Percentiles rank a stretch among this genome's conserved stretches.
These are phyloP conservation scores for Penicillium daleae DNA, from an alignment of 495 filamentous ascomycete genomes.

Conservation along the genomic window DNA sequence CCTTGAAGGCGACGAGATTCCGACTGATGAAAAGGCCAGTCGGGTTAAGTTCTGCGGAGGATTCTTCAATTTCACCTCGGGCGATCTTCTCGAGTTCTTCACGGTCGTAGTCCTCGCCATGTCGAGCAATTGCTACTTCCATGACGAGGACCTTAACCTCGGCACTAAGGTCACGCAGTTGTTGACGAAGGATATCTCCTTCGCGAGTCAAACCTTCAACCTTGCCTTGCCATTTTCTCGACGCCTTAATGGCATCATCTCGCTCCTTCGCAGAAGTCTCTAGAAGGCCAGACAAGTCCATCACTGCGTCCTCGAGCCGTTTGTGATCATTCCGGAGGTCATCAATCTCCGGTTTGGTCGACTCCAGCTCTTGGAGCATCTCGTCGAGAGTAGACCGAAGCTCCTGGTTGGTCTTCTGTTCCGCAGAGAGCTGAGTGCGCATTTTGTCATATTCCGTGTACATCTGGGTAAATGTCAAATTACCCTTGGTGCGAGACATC, in stretches of 20 bases:
- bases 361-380: constrained; percentile 67
- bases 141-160: constrained; percentile 88
- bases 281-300: constrained; percentile 75
- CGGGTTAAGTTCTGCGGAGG: constrained; percentile 63
- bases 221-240: constrained; percentile 73
- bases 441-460: constrained; percentile 67
- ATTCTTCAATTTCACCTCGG: constrained; percentile 63
- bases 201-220: constrained; percentile 73
- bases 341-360: constrained; percentile 62
- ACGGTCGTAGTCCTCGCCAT: constrained; percentile 73
- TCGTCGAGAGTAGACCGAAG: constrained; percentile 78
- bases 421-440: constrained; percentile 61
- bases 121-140: constrained; percentile 76
- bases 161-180: constrained; percentile 87
- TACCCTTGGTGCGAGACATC: constrained; percentile 57
- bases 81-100: constrained; percentile 76
- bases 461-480: constrained; percentile 67
- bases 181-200: constrained; percentile 76
- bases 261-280: constrained; percentile 59
- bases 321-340: constrained; percentile 60
- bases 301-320: constrained; percentile 64
- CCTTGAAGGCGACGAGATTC: constrained; percentile 79
- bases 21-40: constrained; percentile 87
- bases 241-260: constrained; percentile 59
- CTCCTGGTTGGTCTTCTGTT: constrained; percentile 70